Conservation (phyloP, 2,329 filamentous ascomycete genomes). For the Phaeosphaeriaceae sp. region DNA sequence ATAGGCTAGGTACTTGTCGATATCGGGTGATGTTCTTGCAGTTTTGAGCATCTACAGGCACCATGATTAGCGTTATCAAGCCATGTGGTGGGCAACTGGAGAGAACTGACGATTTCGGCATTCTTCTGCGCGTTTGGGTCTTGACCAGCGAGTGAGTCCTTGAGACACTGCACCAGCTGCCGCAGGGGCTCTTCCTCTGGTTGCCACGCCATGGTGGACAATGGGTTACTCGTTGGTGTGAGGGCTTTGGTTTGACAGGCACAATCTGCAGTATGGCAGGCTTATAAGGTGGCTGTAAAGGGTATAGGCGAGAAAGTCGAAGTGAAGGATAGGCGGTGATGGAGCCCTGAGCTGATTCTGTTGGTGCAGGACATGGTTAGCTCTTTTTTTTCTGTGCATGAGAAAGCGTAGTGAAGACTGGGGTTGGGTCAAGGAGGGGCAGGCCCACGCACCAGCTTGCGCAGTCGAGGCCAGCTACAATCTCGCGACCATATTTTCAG, state of each 20-base stretch:
- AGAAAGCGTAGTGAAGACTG: slow-evolving; percentile 28
- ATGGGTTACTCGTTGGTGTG: slow-evolving; percentile 20
- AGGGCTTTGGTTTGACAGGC: slow-evolving; percentile 5
- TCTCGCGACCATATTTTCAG: slow-evolving; percentile 36
- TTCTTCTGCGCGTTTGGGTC: slow-evolving; percentile 83
- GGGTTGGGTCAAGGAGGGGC: slow-evolving; percentile 16
- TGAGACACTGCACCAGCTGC: slow-evolving; percentile 87
- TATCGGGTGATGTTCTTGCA: slow-evolving; percentile 86
- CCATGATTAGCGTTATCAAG: slow-evolving; percentile 32
- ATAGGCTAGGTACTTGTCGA: slow-evolving; percentile 96
- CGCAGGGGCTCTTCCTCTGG: slow-evolving; percentile 83
- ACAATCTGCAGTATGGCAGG: too few species aligned
- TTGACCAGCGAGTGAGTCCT: slow-evolving; percentile 87
- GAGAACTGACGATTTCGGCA: slow-evolving; percentile 76
- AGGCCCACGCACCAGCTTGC: slow-evolving; percentile 41
- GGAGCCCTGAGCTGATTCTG: slow-evolving; percentile 39
- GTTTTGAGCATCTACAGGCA: slow-evolving; percentile 81
- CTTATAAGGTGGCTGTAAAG: too few species aligned
- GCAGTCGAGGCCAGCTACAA: slow-evolving; percentile 41
- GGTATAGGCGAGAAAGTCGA: slow-evolving; percentile 11
- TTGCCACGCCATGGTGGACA: slow-evolving; percentile 81
- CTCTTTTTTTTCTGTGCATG: slow-evolving; percentile 22
- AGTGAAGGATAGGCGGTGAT: slow-evolving; percentile 22
- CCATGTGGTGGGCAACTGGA: slow-evolving; percentile 6
- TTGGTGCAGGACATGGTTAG: slow-evolving; percentile 41